Base-by-base conservation (phyloP, 108 stramenopile species). In the Nitzschia sp. region DNA sequence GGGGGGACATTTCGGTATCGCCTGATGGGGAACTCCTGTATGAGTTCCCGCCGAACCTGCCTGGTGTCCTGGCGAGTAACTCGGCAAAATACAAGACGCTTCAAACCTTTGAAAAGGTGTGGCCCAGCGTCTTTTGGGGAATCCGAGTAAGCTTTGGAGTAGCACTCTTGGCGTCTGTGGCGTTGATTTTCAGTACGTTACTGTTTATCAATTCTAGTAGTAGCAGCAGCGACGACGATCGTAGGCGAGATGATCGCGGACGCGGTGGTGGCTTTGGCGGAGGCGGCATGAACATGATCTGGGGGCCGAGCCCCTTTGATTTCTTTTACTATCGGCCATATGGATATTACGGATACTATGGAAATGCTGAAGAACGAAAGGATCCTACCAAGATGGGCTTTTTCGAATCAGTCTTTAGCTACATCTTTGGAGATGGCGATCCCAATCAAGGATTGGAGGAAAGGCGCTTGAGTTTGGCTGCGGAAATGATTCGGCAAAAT, bases 391-490 rank as follows among this genome's bases (percentile, higher is more conserved):
- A 94, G 56, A 89, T 94, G 90, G 93, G 95, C 17, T 94, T 98
- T 59, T 70, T 98, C 49, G 96, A 97, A 70, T 83, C 88, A 1
- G 82, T 89, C 13, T 98, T 97, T 74, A 81, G 78, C 35, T 98
- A 95, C 71, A 82, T 98, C 30, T 98, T 98, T 78, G 98, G 98
- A 13, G 98, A 98, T 70, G 98, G 98, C 2, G 68, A 97, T 79
- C 96, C 98, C 17, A 97, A 98, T 75, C 74, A 68, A n/a, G 86
- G 81, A 27, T 60, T 95, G 64, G 94, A 95, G 46, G 88, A 80
- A 51, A 68, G 76, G 25, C 80, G 96, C 19, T 64, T 98, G 18
- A 68, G 80, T 42, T 67, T 87, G 36, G 97, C 86, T 27, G 94
- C 92, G 24, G 71, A 84, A 32, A 79, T 92, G 77, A 95, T 96